Conservation (phyloP, 1,284 basidiomycete genomes). For the Chondrostereum purpureum region DNA sequence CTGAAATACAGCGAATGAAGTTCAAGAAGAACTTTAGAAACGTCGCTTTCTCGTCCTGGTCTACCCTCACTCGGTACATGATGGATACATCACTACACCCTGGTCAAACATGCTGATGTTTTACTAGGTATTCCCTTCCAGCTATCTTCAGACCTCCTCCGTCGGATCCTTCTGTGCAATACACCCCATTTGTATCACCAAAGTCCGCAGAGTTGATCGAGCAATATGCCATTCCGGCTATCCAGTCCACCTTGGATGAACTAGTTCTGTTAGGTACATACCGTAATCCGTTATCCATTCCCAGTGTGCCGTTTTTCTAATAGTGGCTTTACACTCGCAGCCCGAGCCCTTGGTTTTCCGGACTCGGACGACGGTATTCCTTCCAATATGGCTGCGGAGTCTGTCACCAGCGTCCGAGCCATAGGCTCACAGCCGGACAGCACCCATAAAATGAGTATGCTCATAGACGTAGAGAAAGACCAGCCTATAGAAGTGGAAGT, state of each 20-base stretch:
- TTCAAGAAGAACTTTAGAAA: slow-evolving; percentile 66
- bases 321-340: too few relatives aligned
- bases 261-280: slow-evolving; percentile 37
- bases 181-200: slow-evolving; percentile 33
- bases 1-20: slow-evolving; percentile 57
- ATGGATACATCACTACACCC: background rate
- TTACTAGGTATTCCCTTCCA: slow-evolving; percentile 34
- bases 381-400: slow-evolving; percentile 32
- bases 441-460: slow-evolving; percentile 51
- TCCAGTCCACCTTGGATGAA: slow-evolving; percentile 41
- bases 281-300: background rate
- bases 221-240: slow-evolving; percentile 39
- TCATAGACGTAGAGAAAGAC: slow-evolving; percentile 48
- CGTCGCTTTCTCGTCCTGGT: slow-evolving; percentile 44
- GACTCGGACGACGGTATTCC: slow-evolving; percentile 37
- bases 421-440: slow-evolving; percentile 36
- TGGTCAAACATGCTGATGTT: background rate
- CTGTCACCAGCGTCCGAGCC: slow-evolving; percentile 22
- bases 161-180: slow-evolving; percentile 23
- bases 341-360: slow-evolving; percentile 42
- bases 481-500: slow-evolving; percentile 61
- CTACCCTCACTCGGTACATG: slow-evolving; percentile 41
- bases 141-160: slow-evolving; percentile 47
- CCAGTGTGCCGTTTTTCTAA: background rate
- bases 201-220: slow-evolving; percentile 37